Base-by-base conservation (phyloP, 768 basidiomycete genomes). In the Pulveroboletus sp. region DNA sequence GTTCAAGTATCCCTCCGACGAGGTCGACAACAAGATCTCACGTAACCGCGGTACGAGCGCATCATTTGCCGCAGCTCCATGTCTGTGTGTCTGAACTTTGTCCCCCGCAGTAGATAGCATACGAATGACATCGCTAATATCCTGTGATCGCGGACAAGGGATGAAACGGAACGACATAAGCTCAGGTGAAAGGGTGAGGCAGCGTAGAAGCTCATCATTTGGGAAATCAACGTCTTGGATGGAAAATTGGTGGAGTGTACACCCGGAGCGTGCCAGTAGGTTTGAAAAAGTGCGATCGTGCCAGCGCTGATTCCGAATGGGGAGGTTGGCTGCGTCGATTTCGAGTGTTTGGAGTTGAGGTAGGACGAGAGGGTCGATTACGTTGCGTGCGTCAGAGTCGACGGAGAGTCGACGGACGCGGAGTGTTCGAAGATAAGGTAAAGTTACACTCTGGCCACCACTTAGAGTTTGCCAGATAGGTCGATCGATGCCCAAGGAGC, bases 341-440 rank as follows among this genome's bases (percentile, higher is more conserved):
- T 55, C 57, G 6, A 63, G 57, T 8, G 50, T 57, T 32, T 53
- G 43, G 11, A 59, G 56, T n/a, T 44, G 53, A 1, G 62, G 62
- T 5, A 62, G 45, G 26, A 57, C 21, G 5, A 64, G 52, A 11
- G 9, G 43, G n/a, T 57, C 43, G 37, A 62, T 48, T 1, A 26
- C 21, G 2, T 21, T 31, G 9, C 42, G n/a, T 33, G 46, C 54
- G 8, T 50, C 32, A 30, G 49, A 37, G 8, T 10, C 3, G 0
- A 32, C 2, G 3, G 43, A 47, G 42, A 57, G 55, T 37, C 50
- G 47, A 43, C 62, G 55, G 30, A 59, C 21, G 17, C 59, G 53
- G 14, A 63, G 55, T 6, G 53, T 59, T 15, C 27, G 49, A 18
- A 63, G 52, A 18, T 21, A 28, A 3, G 47, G 53, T 0, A 63